Conservation (phyloP, 1,139 yeast species). For the Pichia sp. region DNA sequence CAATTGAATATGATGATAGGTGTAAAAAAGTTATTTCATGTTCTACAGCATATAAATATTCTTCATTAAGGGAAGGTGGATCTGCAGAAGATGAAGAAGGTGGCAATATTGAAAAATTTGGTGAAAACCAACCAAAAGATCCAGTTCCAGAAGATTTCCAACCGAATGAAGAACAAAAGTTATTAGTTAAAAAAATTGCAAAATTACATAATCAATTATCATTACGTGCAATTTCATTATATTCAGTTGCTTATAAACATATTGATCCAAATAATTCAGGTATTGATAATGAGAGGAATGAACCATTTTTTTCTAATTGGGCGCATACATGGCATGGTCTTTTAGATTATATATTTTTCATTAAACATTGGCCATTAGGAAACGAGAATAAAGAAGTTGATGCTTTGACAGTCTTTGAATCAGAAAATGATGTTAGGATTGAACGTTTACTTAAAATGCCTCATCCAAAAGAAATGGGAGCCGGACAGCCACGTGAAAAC, state of each 20-base stretch:
- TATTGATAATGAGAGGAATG: slow-evolving; percentile 55
- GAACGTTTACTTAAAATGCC: slow-evolving; percentile 62
- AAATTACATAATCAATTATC: slow-evolving; percentile 50
- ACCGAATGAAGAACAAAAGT: slow-evolving; percentile 43
- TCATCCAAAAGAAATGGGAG: slow-evolving; percentile 64
- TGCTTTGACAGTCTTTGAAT: slow-evolving; percentile 33
- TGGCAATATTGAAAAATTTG: slow-evolving; percentile 30
- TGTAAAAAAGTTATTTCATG: slow-evolving; percentile 53
- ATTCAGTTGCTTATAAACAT: slow-evolving; percentile 57
- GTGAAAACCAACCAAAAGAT: slow-evolving; percentile 43
- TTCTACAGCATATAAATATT: slow-evolving; percentile 53
- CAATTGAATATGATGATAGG: slow-evolving; percentile 44
- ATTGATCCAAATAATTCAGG: slow-evolving; percentile 74
- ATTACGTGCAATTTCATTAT: slow-evolving; percentile 61
- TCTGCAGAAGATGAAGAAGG: slow-evolving; percentile 32
- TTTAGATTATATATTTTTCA: slow-evolving; percentile 69
- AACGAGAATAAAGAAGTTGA: slow-evolving; percentile 36
- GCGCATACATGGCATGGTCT: slow-evolving; percentile 87
- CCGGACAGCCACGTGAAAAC: slow-evolving; percentile 76
- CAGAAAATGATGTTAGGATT: slow-evolving; percentile 40
- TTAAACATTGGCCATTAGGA: slow-evolving; percentile 43
- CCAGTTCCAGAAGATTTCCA: slow-evolving; percentile 51
- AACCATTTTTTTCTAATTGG: slow-evolving; percentile 88
- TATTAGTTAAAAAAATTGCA: slow-evolving; percentile 43
- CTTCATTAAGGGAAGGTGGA: slow-evolving; percentile 38